Base-by-base conservation (phyloP, 176 grass and related monocot species). In the Triticum dicoccoides region DNA sequence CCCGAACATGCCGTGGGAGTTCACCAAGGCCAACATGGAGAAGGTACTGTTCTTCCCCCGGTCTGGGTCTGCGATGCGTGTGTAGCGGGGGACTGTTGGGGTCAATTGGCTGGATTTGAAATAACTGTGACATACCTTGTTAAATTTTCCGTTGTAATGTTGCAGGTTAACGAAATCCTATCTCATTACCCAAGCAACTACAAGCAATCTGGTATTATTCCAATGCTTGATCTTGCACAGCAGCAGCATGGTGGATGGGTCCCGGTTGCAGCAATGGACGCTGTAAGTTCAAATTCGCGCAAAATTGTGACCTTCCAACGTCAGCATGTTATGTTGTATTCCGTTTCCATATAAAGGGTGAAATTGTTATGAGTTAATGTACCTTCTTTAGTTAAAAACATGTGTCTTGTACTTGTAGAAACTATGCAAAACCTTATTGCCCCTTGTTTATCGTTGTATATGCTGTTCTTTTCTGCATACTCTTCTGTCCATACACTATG, bases 171-270 rank as follows among this genome's bases (percentile, higher is more conserved):
- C 12, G 94, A 99, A 11, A 96, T 96, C 34, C 32, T 99, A 18
- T 96, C 94, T 49, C 90, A 96, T 74, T 99, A 99, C 80, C 92
- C 97, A 75, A 92, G 92, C 67, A 99, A 99, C 83, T 99, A 99
- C 83, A 99, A 96, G 92, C 97, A 96, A 84, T 99, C 97, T 63
- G 94, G 90, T 76, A 87, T 96, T 87, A 96, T 99, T 74, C 92
- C 90, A 5, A 11, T 99, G 76, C 87, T 99, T 82, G 97, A 99
- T 93, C 92, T 99, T 63, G 97, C 92, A 0, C 97, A 99, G 65
- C 94, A 96, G 81, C 94, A 96, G 73, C 90, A 99, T 90, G 94
- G 97, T 35, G 97, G 97, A 91, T 99, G 97, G 97, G 80, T 99
- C 67, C 92, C 97, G 64, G 97, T 96, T 82, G 85, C 94, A 56